phyloP scores from a whole-genome alignment of 345 rosid species.

The Linum usitatissimum region DNA sequence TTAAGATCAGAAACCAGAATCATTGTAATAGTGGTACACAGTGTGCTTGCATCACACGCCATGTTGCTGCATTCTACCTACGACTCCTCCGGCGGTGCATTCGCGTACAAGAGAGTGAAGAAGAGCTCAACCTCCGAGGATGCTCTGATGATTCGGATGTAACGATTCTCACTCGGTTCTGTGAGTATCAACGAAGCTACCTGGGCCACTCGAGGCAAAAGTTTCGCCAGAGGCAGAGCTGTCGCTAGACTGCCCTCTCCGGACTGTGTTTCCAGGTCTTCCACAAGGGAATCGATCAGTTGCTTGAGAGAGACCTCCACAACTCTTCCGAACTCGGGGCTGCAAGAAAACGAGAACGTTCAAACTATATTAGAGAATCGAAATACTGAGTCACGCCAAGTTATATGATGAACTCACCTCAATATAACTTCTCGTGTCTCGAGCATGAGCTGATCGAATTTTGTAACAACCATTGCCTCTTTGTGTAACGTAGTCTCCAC shows the following conservation, averaged over 20 bases:
- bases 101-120: constrained; percentile 75
- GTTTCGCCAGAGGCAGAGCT: constrained; percentile 68
- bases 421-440: constrained; percentile 69
- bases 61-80: constrained; percentile 13
- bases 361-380: no score
- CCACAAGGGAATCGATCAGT: constrained; percentile 38
- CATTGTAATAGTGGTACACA: not conserved
- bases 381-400: not conserved
- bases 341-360: constrained; percentile 21
- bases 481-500: constrained; percentile 32
- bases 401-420: constrained; percentile 36
- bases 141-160: constrained; percentile 37
- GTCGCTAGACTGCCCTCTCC: constrained; percentile 26
- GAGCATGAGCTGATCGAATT: constrained; percentile 62
- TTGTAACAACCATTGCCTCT: constrained; percentile 22
- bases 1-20: not conserved
- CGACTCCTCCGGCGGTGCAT: constrained; percentile 29
- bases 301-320: constrained; percentile 52
- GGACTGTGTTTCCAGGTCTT: constrained; percentile 41
- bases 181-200: constrained; percentile 36
- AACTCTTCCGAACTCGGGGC: constrained; percentile 58
- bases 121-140: constrained; percentile 69
- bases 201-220: constrained; percentile 64
- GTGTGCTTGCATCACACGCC: not conserved
- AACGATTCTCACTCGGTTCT: constrained; percentile 55